Evolutionary conservation across 2,329 filamentous ascomycete species (phyloP).

Genomic region (Ascochyta clinopodiicola): DNA sequence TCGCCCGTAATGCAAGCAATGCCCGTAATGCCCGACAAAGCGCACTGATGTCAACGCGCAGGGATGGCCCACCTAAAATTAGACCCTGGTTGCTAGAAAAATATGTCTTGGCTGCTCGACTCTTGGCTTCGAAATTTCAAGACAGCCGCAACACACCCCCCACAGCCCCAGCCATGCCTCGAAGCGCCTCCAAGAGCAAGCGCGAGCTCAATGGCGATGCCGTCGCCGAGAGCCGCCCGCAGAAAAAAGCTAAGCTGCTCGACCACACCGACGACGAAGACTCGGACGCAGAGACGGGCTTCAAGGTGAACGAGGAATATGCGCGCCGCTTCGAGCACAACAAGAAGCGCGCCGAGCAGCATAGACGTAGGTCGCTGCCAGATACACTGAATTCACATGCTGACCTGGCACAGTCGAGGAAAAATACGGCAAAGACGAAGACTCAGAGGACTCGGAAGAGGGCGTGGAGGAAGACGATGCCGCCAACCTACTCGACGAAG

Average conservation of each 20-base stretch:
- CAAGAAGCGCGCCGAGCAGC: conserved; percentile 90
- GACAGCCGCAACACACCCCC: conserved; percentile 6
- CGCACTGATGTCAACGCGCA: conserved; percentile 27
- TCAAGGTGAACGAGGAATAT: conserved; percentile 91
- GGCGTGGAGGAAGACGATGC: conserved; percentile 90
- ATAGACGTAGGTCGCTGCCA: conserved; percentile 61
- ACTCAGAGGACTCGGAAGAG: conserved; percentile 57
- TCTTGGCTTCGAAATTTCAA: conserved; percentile 32
- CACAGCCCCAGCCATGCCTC: conserved; percentile 28
- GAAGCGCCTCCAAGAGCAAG: conserved; percentile 37
- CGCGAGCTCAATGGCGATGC: conserved; percentile 29
- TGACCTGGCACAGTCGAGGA: conserved; percentile 73
- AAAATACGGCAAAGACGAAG: conserved; percentile 73
- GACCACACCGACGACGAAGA: conserved; percentile 45
- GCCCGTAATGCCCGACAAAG: conserved; percentile 23
- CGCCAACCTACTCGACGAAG: conserved; percentile 83
- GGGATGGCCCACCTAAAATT: background rate
- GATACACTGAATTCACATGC: background rate
- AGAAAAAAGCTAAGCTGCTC: conserved; percentile 47
- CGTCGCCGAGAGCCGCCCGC: conserved; percentile 31
- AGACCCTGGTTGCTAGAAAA: conserved; percentile 18
- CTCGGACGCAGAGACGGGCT: conserved; percentile 35
- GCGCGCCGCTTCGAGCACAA: conserved; percentile 93
- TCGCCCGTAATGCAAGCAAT: conserved; percentile 18
- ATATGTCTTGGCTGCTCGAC: conserved; percentile 25